Conservation (phyloP, 441 rosid species). For the Populus hybrid region DNA sequence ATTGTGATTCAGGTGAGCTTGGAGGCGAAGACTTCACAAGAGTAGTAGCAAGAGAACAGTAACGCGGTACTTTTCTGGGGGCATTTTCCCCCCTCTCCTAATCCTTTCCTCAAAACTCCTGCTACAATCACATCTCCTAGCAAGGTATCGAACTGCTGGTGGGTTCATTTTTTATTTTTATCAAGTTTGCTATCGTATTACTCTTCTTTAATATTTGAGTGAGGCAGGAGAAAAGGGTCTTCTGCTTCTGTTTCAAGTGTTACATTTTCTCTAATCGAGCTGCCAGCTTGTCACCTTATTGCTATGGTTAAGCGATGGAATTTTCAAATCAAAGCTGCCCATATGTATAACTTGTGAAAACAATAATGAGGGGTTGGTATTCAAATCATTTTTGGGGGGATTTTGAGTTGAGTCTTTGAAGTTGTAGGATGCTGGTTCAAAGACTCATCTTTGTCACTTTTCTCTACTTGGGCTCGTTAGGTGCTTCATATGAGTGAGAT, state of each 20-base stretch:
- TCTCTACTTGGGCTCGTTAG: conserved; percentile 20
- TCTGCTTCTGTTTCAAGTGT: conserved; percentile 49
- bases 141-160: conserved; percentile 9
- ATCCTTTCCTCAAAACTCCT: conserved; percentile 13
- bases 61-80: conserved; percentile 54
- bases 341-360: background rate
- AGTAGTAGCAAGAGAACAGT: conserved; percentile 41
- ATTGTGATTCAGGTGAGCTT: conserved; percentile 31
- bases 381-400: no score
- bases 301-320: conserved; percentile 10
- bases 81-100: conserved; percentile 38
- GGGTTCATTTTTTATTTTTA: background rate
- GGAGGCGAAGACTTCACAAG: conserved; percentile 44
- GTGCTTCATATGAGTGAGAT: conserved; percentile 24
- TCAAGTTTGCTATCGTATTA: conserved; percentile 5
- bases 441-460: background rate
- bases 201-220: conserved; percentile 36
- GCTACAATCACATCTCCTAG: conserved; percentile 23
- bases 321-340: conserved; percentile 18
- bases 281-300: conserved; percentile 37
- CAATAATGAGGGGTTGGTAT: no score
- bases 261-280: conserved; percentile 9
- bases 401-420: no score
- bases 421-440: no score
- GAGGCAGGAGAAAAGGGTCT: conserved; percentile 41